Base-by-base conservation (phyloP, 139 green algal genomes). In the Coccomyxa sp. region DNA sequence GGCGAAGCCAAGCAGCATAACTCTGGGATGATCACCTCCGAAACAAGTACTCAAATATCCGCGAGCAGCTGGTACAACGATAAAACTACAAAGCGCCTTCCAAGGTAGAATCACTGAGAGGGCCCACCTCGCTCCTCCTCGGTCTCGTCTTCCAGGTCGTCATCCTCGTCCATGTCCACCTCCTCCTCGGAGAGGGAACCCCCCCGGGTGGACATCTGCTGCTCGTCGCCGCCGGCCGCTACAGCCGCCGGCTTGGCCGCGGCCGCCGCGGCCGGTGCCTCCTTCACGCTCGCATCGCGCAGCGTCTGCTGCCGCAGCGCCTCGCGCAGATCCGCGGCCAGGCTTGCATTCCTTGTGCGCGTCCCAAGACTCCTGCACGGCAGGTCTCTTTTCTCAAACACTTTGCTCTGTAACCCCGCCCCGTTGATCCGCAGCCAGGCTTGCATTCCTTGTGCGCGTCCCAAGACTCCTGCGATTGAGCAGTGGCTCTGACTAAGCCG, bases 101-200 rank as follows among this genome's bases (percentile, higher is more conserved):
- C 38, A 51, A 51, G 7, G 38, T 51, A 51, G 38, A 11, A 11
- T 51, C 38, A 51, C 7, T 51, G 38, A 51, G 38, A 51, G 7
- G 38, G 38, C 38, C 38, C 71, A 77, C 71, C 71, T n/a, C 31
- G 60, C 63, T 83, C 80, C 4, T 83, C 80, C 16, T 76, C 80
- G 38, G n/a, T 78, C 25, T 83, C 66, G 18, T 83, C 80, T 67
- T 76, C 68, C 27, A 66, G 51, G 68, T 84, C 81, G 0, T 83
- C 79, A 0, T 84, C 81, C 57, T 79, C 81, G 4, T 14, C 81
- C 25, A 28, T 25, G 63, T 67, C 81, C 57, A 18, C 51, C 4
- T 58, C 81, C 68, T 84, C 81, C 10, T 80, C 74, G 13, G 17
- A 83, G 32, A 51, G 38, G 38, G 38, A 51, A 3, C 38, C 38